phyloP scores from a whole-genome alignment of 768 basidiomycete species.

The Dacryopinax primogenitus region DNA sequence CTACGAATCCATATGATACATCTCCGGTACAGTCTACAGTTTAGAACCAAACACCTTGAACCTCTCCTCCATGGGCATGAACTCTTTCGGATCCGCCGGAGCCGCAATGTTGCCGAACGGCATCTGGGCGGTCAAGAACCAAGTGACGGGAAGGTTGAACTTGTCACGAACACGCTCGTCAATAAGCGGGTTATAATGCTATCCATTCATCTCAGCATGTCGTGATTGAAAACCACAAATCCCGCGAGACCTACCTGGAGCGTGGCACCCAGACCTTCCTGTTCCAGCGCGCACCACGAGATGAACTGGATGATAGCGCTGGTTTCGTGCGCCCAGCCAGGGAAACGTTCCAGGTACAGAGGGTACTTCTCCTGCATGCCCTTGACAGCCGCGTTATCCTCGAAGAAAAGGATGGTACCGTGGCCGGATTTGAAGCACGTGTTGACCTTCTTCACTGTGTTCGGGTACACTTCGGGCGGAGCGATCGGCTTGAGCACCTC shows the following conservation, averaged over 20 bases:
- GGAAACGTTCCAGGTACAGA: conserved; percentile 19
- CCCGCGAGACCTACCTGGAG: conserved; percentile 18
- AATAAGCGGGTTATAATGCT: conserved; percentile 22
- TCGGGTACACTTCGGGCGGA: conserved; percentile 13
- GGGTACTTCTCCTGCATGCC: conserved; percentile 17
- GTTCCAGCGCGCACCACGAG: conserved; percentile 27
- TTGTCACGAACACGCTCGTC: conserved; percentile 14
- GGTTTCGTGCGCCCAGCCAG: conserved; percentile 23
- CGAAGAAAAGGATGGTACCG: conserved; percentile 30
- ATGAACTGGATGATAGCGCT: conserved; percentile 26
- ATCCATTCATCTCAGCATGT: neutral
- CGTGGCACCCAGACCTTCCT: conserved; percentile 27
- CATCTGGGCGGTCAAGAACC: conserved; percentile 22
- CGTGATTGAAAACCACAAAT: neutral
- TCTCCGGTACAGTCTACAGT: neutral
- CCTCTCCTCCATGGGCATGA: conserved; percentile 25
- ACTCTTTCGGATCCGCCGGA: conserved; percentile 22
- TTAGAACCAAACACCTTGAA: conserved; percentile 21
- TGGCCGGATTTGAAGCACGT: conserved; percentile 22
- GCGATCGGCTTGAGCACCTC: conserved; percentile 17
- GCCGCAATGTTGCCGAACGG: conserved; percentile 26
- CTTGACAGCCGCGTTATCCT: conserved; percentile 21
- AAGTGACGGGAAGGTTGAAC: conserved; percentile 17
- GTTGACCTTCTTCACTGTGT: conserved; percentile 18
- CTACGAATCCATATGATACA: neutral